Percentiles rank a stretch among this genome's conserved stretches.
Evolutionary conservation across 2,329 filamentous ascomycete genomes (phyloP).

Genomic region (Rhinocladiella similis): DNA sequence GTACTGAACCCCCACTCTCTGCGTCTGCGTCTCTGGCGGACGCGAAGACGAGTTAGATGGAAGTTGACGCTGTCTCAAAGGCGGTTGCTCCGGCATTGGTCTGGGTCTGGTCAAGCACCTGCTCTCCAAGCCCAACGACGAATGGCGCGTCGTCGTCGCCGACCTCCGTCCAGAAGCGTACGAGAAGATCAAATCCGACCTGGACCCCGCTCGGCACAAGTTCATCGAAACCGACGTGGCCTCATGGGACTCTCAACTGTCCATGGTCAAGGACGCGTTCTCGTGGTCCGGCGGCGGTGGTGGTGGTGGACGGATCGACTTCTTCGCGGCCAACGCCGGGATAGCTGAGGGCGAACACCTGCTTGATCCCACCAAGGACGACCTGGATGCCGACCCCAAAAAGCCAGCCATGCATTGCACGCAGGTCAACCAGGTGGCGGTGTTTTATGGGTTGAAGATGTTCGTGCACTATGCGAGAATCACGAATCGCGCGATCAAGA

Average conservation of each 20-base stretch:
- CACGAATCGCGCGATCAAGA: constrained; percentile 16
- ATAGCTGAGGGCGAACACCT: constrained; percentile 43
- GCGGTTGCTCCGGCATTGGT: constrained; percentile 62
- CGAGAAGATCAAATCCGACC: constrained; percentile 3
- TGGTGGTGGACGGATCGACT: constrained; percentile 46
- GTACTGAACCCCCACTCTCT: neutral
- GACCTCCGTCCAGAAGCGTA: constrained; percentile 46
- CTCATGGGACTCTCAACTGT: constrained; percentile 51
- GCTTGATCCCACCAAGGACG: constrained; percentile 3
- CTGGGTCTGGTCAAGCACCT: constrained; percentile 56
- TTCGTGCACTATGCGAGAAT: constrained; percentile 39
- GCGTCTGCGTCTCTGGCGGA: too few relatives aligned
- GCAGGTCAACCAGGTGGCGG: constrained; percentile 35
- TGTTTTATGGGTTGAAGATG: constrained; percentile 40
- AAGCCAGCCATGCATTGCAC: constrained; percentile 37
- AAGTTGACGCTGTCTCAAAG: constrained; percentile 31
- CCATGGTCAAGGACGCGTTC: constrained; percentile 54
- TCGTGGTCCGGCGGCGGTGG: constrained; percentile 39
- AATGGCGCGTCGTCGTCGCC: constrained; percentile 55
- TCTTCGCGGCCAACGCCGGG: constrained; percentile 58
- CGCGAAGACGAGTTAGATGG: too few relatives aligned
- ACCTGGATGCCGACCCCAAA: constrained; percentile 25
- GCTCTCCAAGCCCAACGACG: constrained; percentile 36
- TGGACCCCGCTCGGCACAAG: constrained; percentile 13
- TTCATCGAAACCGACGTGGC: constrained; percentile 52